phyloP scores from a whole-genome alignment of 2,329 filamentous ascomycete genomes.

The Madurella fahalii region DNA sequence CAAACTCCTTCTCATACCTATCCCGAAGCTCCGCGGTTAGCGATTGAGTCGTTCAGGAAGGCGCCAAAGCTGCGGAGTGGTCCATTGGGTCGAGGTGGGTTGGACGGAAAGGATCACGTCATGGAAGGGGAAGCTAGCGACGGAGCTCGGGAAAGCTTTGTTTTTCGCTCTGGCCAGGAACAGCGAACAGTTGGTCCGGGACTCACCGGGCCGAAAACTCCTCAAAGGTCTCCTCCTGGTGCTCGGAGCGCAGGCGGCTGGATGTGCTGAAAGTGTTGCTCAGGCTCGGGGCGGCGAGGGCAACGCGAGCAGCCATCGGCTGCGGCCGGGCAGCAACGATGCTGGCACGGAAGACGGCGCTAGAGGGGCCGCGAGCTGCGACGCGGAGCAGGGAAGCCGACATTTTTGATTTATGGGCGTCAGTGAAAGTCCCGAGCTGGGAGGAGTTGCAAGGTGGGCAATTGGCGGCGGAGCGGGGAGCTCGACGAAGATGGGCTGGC shows the following conservation, averaged over 20 bases:
- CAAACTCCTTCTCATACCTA: conserved; percentile 99
- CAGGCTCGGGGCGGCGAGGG: conserved; percentile 45
- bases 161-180: background rate
- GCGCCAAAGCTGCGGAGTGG: background rate
- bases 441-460: conserved; percentile 18
- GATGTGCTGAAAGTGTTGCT: conserved; percentile 60
- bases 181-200: conserved; percentile 17
- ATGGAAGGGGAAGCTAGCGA: conserved; percentile 11
- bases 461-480: conserved; percentile 17
- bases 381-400: conserved; percentile 66
- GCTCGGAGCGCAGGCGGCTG: conserved; percentile 52
- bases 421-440: conserved; percentile 10
- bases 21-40: conserved; percentile 35
- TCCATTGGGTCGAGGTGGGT: conserved; percentile 1
- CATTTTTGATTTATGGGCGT: conserved; percentile 23
- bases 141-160: conserved; percentile 18
- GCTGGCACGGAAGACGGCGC: conserved; percentile 62
- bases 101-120: conserved; percentile 11
- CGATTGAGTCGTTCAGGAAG: conserved; percentile 29
- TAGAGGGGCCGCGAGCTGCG: conserved; percentile 62
- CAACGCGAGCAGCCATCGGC: conserved; percentile 53
- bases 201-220: conserved; percentile 95
- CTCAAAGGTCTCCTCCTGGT: conserved; percentile 96
- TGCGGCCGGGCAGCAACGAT: conserved; percentile 52
- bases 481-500: conserved; percentile 22